Base-by-base conservation (phyloP, 176 grass and related monocot genomes). In the Oryza rufipogon region DNA sequence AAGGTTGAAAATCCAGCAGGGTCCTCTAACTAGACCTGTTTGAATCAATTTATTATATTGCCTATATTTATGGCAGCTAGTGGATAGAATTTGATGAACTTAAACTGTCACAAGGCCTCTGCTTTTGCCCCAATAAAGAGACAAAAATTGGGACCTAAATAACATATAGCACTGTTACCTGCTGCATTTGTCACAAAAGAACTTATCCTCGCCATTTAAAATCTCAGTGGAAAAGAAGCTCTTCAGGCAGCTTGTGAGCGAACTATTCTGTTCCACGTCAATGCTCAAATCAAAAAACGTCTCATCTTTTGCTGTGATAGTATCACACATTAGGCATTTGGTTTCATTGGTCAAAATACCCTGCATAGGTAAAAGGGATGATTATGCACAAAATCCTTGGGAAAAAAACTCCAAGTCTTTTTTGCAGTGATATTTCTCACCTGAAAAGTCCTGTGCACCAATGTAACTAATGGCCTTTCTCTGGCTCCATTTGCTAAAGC, bases 161-260 rank as follows among this genome's bases (percentile, higher is more conserved):
- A 6, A 14, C 42, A 81, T 42, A 68, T 64, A 68, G 58, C 38
- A 36, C 65, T 48, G 7, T 80, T 83, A 98, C 91, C 96, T 95
- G 89, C 93, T 93, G 48, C 96, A 98, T 77, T 95, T 93, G 78
- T 95, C 93, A 87, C 96, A 98, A 78, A 98, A 98, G 80, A 95
- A 98, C 61, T 98, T 98, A 71, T 95, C 93, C 41, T 95, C 89
- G 12, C 89, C 91, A 89, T 98, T 95, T 75, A 93, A 91, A 84
- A 86, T 95, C 64, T 95, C 96, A 0, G 93, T 93, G 23, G 91
- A 98, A 75, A 88, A 93, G 77, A 98, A 98, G 84, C 85, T 98
- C 81, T 95, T 93, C 85, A 94, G 81, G 52, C 96, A 95, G 64
- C 93, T 93, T 80, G 96, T 98, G 30, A 93, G 92, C 44, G 96